Evolutionary conservation across 2,329 filamentous ascomycete genomes (phyloP), one percentile per base, ranked within the genome.

Genomic region (Aspergillus pseudoterreus): DNA sequence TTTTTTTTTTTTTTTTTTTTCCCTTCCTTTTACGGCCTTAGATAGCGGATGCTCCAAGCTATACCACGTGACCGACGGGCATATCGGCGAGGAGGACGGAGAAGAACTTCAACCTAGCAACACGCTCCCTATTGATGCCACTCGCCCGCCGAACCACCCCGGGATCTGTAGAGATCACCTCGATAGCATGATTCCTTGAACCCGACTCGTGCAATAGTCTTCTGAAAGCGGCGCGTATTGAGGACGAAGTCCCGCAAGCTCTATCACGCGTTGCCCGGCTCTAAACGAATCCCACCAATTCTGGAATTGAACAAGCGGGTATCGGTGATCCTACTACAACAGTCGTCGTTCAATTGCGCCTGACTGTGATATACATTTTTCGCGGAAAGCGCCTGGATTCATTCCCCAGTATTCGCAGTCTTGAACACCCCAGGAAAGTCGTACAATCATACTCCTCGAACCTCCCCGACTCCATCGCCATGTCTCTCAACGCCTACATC

Each of bases 401-500:
- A 30, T 30, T 30, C 27, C 27, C 27, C 2, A 11, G 27, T 6
- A 30, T 30, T 30, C 10, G 27, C 27, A 30, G 27, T 2, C 27
- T 30, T 4, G 27, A 30, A 30, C 27, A 9, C 27, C 8, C 24
- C 27, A 30, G 27, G 27, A 11, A 30, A 30, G 11, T 17, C 39
- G 24, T 43, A 32, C 6, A 19, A 14, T 47, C 27, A 14, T 22
- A 2, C 38, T 51, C 15, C 15, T 46, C 27, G 46, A 30, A 11
- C 22, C 9, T 46, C n/a, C 22, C 36, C 21, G 24, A 36, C 24
- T 53, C 39, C 17, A 17, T 22, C 65, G 60, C 51, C 55, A 81
- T 81, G 79, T 81, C 79, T 63, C 74, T 82, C 44, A 73, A 78
- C 58, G 56, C 67, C 54, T 81, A 79, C 67, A 73, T 82, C 56